Conservation (phyloP, 768 basidiomycete genomes). For the Kwoniella sp. region DNA sequence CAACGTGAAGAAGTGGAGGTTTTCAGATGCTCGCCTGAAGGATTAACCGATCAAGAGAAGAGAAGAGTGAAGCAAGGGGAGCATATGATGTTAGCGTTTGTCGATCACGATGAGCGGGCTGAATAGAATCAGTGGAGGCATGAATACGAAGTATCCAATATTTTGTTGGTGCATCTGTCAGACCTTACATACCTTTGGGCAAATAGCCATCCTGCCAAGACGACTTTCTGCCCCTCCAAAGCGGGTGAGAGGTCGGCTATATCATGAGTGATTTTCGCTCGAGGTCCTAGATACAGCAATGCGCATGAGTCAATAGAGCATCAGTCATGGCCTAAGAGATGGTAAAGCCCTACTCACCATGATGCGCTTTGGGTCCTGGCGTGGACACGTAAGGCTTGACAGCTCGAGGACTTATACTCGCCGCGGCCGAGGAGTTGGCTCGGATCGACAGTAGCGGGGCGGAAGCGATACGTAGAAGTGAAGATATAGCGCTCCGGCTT, state of each 20-base stretch:
- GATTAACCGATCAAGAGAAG: no score
- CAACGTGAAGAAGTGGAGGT: conserved; percentile 80
- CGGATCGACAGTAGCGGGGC: not conserved
- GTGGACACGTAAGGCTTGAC: conserved; percentile 21
- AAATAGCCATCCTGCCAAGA: conserved; percentile 79
- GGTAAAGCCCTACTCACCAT: conserved; percentile 21
- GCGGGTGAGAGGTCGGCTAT: conserved; percentile 64
- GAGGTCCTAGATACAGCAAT: conserved; percentile 40
- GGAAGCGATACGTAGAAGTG: no score
- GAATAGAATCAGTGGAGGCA: no score
- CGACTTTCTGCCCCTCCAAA: conserved; percentile 65
- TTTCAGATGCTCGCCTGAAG: conserved; percentile 42
- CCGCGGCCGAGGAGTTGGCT: not conserved
- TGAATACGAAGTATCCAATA: no score
- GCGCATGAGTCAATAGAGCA: no score
- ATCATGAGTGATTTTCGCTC: conserved; percentile 61
- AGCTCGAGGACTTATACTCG: conserved; percentile 1
- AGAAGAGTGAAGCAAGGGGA: not conserved
- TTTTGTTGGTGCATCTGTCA: no score
- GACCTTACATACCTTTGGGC: conserved; percentile 73
- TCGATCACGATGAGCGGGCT: no score
- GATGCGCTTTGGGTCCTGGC: conserved; percentile 24
- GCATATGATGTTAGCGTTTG: not conserved
- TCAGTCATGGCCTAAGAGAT: no score
- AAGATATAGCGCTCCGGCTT: not conserved